Evolutionary conservation across 2,329 filamentous ascomycete genomes (phyloP), one percentile per base, ranked within the genome.

Genomic region (Curvularia verruculosa): DNA sequence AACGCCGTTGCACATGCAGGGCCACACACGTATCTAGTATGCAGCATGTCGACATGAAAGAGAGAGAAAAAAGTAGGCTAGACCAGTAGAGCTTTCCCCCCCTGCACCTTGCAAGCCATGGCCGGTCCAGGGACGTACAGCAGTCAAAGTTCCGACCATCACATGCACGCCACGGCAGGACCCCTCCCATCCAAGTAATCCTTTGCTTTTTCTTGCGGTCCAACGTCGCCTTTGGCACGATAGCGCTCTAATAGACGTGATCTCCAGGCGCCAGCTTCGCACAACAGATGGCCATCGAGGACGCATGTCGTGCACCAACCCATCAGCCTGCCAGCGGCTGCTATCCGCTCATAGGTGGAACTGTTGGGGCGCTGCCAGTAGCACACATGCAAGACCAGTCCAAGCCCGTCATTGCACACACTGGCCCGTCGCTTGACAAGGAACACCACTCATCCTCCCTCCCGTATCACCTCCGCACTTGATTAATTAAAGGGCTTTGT

Each of bases 311-410:
- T 73, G 65, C 61, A 45, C 58, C 60, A 57, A 62, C 29, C 56
- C 59, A 63, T 64, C 66, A 68, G 62, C 58, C 65, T 66, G 63
- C 64, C 61, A 70, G 54, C 59, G 58, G 56, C 57, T 54, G 52
- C 58, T 60, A 64, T 53, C 59, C 55, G 61, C 55, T 52, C 54
- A 47, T 63, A 61, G 55, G 68, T 73, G 64, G 58, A 61, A 73
- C 67, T 72, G 68, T 73, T 74, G 71, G 61, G 65, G 53, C 54
- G 53, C 60, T 60, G 41, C 40, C 56, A 48, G 70, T 73, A 53
- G 49, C 61, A 71, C 68, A 60, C 41, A 58, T 57, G 63, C 63
- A 64, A 47, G 56, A 60, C 61, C 61, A 56, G 46, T 55, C 51
- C 51, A 49, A 60, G 54, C 47, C 55, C 43, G 47, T 41, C 28